Base-by-base conservation (phyloP, 768 basidiomycete species). In the Lactarius hatsudake region DNA sequence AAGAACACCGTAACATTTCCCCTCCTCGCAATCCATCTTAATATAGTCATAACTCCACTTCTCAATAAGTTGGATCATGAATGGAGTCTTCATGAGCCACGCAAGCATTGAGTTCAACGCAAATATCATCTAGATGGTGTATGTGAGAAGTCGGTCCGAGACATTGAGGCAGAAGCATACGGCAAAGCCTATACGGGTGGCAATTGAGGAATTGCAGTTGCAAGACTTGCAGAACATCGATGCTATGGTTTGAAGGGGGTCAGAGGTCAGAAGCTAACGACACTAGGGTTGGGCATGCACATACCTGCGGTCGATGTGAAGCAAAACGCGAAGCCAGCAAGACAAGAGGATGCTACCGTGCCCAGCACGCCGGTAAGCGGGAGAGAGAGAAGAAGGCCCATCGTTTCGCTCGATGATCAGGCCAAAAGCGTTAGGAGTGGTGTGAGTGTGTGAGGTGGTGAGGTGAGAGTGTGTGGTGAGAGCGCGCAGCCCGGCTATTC, bases 201-300 rank as follows among this genome's bases (percentile, higher is more conserved):
- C 97, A 72, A 99, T 98, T 0, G 94, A 96, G 10, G 94, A 96
- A 76, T 98, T 98, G 80, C 97, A 99, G 76, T 98, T 98, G 78
- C 96, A 99, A 38, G 92, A 94, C 82, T 97, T 98, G 84, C 89
- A 95, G 80, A 97, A 93, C 86, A 96, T 94, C 42, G 93, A 94
- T 4, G 96, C 95, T 88, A 78, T 72, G n/a, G 70, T 75, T 63
- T 32, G 26, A 43, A 56, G 42, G 34, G 36, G 28, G 17, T 17
- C 20, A 34, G 23, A 38, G 43, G 42, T 60, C 58, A 60, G 36
- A 73, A 71, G 70, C 61, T 38, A 53, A 42, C 9, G 15, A 17
- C 48, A 58, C 42, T 38, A 40, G 51, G 56, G 65, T n/a, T 54
- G 3, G 5, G 23, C 48, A 54, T 20, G 53, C 32, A 76, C 83